Evolutionary conservation across 106 monocot genomes (phyloP), one percentile per base, ranked within the genome.

Genomic region (Iris macrosiphon): DNA sequence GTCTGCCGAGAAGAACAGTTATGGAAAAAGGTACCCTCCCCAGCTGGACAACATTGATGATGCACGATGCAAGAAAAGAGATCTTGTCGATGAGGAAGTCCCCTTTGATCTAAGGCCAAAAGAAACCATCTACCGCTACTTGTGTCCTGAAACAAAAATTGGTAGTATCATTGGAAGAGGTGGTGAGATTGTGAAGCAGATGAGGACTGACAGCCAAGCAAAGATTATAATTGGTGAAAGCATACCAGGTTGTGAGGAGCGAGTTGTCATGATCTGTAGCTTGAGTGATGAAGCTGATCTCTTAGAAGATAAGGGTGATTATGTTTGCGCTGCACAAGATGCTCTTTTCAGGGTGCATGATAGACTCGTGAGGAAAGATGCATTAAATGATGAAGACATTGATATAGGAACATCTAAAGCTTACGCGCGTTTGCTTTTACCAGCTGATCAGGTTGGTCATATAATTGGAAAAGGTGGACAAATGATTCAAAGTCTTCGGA

Each of bases 341-440:
- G 83, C 83, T 47, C 66, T 83, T 2, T 83, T 83, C 27, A 64
- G 26, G 66, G 73, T 83, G 17, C 69, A 78, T 52, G 78, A 83
- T 54, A 69, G 69, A 31, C 62, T 83, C 54, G 35, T 66, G 6
- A 24, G 46, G 30, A 70, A 64, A 17, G 83, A 78, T n/a, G 48
- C 45, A 25, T 46, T 30, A 21, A 45, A 4, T 59, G 70, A 65
- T 32, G 74, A 70, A 42, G 74, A 74, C 4, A 6, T 6, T 40
- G 63, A 67, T 45, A 12, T 13, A 0, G 72, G 32, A 60, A 5
- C 34, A 9, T 6, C 62, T 26, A 34, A 66, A 25, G 70, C 63
- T 66, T 70, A 73, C 54, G 78, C 40, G 40, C 77, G 83, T 18
- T 50, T 83, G 9, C 71, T 83, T 38, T 62, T 83, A n/a, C 65